Conservation (phyloP, 2,329 filamentous ascomycete species). For the Diaporthe sp. region DNA sequence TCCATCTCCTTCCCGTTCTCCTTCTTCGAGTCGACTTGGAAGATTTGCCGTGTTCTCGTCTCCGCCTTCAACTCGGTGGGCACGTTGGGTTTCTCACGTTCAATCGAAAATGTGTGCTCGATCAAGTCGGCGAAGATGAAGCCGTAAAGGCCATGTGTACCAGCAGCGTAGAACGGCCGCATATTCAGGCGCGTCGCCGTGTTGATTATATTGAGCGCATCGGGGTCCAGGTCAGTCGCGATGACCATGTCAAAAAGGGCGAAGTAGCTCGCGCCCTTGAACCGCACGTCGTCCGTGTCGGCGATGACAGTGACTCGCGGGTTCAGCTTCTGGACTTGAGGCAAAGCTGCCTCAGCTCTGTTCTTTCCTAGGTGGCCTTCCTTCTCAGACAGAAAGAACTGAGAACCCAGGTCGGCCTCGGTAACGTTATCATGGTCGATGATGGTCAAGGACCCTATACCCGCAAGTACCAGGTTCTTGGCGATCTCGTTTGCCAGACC, state of each 20-base stretch:
- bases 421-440: constrained; percentile 83
- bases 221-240: constrained; percentile 86
- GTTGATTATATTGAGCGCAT: constrained; percentile 83
- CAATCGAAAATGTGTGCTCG: constrained; percentile 88
- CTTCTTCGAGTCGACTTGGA: constrained; percentile 78
- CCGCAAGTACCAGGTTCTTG: constrained; percentile 96
- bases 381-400: constrained; percentile 81
- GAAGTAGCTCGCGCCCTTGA: constrained; percentile 82
- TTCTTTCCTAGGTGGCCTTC: constrained; percentile 82
- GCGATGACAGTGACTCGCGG: constrained; percentile 84
- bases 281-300: constrained; percentile 76
- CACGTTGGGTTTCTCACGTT: constrained; percentile 85
- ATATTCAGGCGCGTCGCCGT: constrained; percentile 84
- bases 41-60: constrained; percentile 81
- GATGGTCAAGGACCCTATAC: constrained; percentile 90
- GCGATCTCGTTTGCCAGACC: constrained; percentile 94
- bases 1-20: constrained; percentile 81
- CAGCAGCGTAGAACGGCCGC: constrained; percentile 89
- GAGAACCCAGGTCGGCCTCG: constrained; percentile 83
- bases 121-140: constrained; percentile 96
- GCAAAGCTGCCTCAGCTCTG: constrained; percentile 84
- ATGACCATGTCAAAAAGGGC: constrained; percentile 86
- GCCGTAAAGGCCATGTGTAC: constrained; percentile 90
- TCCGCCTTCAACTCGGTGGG: constrained; percentile 73
- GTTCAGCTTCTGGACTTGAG: constrained; percentile 88